Evolutionary conservation across 495 filamentous ascomycete species (phyloP).

Genomic region (Penicillium verhagenii): DNA sequence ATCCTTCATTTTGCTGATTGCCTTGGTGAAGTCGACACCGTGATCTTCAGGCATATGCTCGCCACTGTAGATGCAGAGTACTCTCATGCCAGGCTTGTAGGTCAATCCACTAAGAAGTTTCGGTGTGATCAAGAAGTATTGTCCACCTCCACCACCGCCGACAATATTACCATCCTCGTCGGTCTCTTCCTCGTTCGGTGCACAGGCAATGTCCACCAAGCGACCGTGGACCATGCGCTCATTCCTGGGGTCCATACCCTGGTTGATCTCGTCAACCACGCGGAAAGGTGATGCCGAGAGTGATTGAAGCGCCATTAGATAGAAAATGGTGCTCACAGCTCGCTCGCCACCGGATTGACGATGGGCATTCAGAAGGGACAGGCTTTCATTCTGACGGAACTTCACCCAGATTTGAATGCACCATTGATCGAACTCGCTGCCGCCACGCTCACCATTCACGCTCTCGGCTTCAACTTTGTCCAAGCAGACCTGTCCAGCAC

Average conservation of each 20-base stretch:
- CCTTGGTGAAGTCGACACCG: constrained; percentile 31
- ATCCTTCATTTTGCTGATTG: constrained; percentile 32
- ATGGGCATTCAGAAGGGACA: constrained; percentile 83
- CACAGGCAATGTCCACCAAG: constrained; percentile 91
- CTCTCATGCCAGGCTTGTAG: constrained; percentile 86
- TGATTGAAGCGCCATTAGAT: constrained; percentile 96
- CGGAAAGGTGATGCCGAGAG: constrained; percentile 97
- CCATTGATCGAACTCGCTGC: constrained; percentile 88
- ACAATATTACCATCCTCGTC: constrained; percentile 23
- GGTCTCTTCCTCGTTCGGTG: constrained; percentile 15
- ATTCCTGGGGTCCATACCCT: constrained; percentile 98
- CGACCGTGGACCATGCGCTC: constrained; percentile 96
- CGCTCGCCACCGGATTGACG: constrained; percentile 96
- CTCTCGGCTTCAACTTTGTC: constrained; percentile 41
- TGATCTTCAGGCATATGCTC: constrained; percentile 75
- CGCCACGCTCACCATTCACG: constrained; percentile 49
- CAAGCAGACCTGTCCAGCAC: constrained; percentile 86
- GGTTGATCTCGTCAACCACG: constrained; percentile 98
- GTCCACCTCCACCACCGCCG: constrained; percentile 39
- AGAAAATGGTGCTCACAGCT: constrained; percentile 97
- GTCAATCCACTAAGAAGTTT: constrained; percentile 83
- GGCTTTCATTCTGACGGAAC: constrained; percentile 81
- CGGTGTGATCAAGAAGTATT: constrained; percentile 98
- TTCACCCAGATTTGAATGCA: constrained; percentile 90
- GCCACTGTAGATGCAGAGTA: constrained; percentile 90